A percentile compares a stretch with the other conserved stretches of the same genome.
Conservation (phyloP, 1,139 yeast species). For the Blastobotrys ciferrii region DNA sequence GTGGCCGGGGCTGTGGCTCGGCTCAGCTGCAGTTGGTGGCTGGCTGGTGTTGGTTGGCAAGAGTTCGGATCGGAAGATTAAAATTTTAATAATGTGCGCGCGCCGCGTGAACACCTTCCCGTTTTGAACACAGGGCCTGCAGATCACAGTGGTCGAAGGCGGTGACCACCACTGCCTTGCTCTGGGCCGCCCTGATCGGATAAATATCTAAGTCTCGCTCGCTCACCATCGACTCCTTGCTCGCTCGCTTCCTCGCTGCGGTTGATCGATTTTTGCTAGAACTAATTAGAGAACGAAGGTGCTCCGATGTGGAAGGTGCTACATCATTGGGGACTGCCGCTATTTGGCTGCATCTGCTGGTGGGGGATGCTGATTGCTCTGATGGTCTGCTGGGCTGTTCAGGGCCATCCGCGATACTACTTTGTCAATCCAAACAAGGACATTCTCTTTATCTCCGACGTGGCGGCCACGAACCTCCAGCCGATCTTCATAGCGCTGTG, state of each 20-base stretch:
- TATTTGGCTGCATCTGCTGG: conserved; percentile 59
- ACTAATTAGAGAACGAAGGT: too few relatives aligned
- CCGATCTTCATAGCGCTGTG: conserved; percentile 82
- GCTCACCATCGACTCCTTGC: not conserved
- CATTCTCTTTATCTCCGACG: conserved; percentile 76
- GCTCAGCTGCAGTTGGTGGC: too few relatives aligned
- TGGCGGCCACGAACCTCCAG: conserved; percentile 81
- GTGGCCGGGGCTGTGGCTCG: too few relatives aligned
- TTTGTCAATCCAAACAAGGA: conserved; percentile 51
- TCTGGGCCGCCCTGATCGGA: not conserved
- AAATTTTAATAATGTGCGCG: too few relatives aligned
- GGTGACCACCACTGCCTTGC: not conserved
- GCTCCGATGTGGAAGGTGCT: conserved; percentile 14
- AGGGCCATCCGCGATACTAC: conserved; percentile 70
- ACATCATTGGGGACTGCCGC: conserved; percentile 49
- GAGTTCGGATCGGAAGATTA: too few relatives aligned
- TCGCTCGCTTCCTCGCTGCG: not conserved
- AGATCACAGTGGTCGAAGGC: not conserved
- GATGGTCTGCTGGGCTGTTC: conserved; percentile 68
- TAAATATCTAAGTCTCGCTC: not conserved
- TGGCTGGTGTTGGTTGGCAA: too few relatives aligned
- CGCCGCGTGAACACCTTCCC: not conserved
- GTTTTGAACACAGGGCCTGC: not conserved
- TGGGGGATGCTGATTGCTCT: conserved; percentile 77
- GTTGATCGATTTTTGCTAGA: too few relatives aligned